Base-by-base conservation (phyloP, 139 green algal genomes). In the Bryopsis sp. region DNA sequence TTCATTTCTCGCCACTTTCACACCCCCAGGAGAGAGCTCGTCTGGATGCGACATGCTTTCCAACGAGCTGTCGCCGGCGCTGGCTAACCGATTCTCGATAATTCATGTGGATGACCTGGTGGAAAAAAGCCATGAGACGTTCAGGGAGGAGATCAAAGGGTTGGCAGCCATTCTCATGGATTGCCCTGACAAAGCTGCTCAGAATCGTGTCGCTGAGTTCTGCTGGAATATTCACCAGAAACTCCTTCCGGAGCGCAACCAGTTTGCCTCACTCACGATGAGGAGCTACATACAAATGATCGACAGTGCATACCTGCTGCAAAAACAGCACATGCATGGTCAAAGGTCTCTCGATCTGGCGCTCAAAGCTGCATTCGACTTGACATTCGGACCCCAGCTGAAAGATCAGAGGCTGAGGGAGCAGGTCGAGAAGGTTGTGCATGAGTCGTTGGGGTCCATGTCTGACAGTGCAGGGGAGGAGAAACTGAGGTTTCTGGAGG, bases 31-130 rank as follows among this genome's bases (percentile, higher is more conserved):
- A 26, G 11, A 11, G 15, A 26, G 11, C 11, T 26, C 43, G 11
- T 50, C 43, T 50, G 43, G 43, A 50, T 50, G 11, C 11, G 43
- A 50, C 43, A 50, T 31, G 8, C 19, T 33, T 11, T 65, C 58
- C 4, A 65, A 39, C 3, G 58, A 65, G n/a, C 58, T 65, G 29
- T 75, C 74, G 2, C 67, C 74, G n/a, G 74, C 74, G 2, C 43
- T 79, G 31, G 58, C 59, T 48, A 79, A 79, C 32, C 64, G 74
- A 1, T 32, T 79, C 1, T 71, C 54, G 39, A 60, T 60, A 28
- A 58, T 79, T 8, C 50, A 74, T 26, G 35, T 79, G 33, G 47
- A 71, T 19, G 68, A 79, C 46, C 24, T n/a, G 7, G 26, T 5
- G 43, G 5, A 26, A 24, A 22, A 47, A 33, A 3, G 6, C 4